Conservation (phyloP, 2,329 filamentous ascomycete species). For the Claviceps africana region DNA sequence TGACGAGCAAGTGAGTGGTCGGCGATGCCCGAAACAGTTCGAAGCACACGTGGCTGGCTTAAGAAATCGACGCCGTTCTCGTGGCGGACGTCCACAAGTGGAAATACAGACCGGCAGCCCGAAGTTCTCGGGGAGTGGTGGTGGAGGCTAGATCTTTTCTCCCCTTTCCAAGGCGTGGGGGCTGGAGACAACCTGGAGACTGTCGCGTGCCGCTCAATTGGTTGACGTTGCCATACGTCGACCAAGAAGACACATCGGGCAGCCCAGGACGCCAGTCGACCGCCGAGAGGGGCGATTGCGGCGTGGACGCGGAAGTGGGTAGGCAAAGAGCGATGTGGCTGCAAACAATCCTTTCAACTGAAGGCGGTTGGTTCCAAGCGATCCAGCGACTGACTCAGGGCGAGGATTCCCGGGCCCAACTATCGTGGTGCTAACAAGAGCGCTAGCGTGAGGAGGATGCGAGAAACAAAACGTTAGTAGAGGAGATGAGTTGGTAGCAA, state of each 20-base stretch:
- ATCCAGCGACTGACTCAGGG: neutral
- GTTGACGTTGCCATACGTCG: neutral
- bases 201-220: neutral
- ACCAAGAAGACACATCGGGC: neutral
- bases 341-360: neutral
- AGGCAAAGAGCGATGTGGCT: neutral
- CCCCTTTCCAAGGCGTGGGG: neutral
- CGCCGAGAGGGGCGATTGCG: neutral
- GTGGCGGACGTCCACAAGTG: neutral
- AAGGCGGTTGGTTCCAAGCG: neutral
- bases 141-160: neutral
- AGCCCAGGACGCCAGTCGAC: neutral
- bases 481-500: neutral
- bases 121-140: neutral
- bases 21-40: conserved; percentile 1
- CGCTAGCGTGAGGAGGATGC: neutral
- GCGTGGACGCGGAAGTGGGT: neutral
- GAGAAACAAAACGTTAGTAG: neutral
- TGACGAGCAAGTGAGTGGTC: neutral
- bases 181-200: neutral
- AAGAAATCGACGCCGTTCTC: neutral
- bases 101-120: neutral
- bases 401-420: neutral
- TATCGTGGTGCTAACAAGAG: neutral
- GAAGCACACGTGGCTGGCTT: neutral